A percentile compares a stretch with the other conserved stretches of the same genome.
Evolutionary conservation across 2,329 filamentous ascomycete species (phyloP).

Genomic region (Bipolaris bicolor): DNA sequence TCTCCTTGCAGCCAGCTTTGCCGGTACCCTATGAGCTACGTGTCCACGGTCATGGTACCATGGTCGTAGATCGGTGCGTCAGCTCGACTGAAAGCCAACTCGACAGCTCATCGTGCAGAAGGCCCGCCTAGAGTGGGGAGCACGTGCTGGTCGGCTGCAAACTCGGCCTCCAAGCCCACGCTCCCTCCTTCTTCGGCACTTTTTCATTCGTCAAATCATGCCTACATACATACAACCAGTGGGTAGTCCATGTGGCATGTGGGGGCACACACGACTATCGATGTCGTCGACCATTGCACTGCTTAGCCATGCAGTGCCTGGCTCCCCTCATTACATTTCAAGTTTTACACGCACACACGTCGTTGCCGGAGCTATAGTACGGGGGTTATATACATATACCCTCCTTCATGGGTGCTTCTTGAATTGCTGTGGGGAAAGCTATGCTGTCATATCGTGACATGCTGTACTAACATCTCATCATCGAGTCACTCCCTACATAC

Average conservation of each 20-base stretch:
- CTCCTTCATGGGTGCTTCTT: not conserved
- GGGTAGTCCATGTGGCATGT: constrained; percentile 5
- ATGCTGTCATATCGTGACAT: constrained; percentile 8
- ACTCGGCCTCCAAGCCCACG: not conserved
- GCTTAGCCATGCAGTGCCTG: constrained; percentile 7
- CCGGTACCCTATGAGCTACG: constrained; percentile 47
- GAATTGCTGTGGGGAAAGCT: constrained; percentile 1
- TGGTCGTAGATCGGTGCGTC: constrained; percentile 28
- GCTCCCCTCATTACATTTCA: constrained; percentile 1
- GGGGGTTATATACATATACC: not conserved
- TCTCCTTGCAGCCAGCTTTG: constrained; percentile 17
- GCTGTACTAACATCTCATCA: not conserved
- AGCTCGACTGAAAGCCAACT: constrained; percentile 28
- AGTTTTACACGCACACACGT: not conserved
- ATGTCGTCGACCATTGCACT: not conserved
- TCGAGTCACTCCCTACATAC: not conserved
- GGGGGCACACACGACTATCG: not conserved
- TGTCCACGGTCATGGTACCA: constrained; percentile 40
- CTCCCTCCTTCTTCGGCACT: not conserved
- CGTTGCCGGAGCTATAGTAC: constrained; percentile 5
- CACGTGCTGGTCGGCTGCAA: constrained; percentile 11
- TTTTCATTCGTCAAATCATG: not conserved
- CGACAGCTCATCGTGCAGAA: constrained; percentile 49
- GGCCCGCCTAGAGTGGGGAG: not conserved
- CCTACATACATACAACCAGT: not conserved